Base-by-base conservation (phyloP, 129 eudicot species). In the Flaveria ramosissima region DNA sequence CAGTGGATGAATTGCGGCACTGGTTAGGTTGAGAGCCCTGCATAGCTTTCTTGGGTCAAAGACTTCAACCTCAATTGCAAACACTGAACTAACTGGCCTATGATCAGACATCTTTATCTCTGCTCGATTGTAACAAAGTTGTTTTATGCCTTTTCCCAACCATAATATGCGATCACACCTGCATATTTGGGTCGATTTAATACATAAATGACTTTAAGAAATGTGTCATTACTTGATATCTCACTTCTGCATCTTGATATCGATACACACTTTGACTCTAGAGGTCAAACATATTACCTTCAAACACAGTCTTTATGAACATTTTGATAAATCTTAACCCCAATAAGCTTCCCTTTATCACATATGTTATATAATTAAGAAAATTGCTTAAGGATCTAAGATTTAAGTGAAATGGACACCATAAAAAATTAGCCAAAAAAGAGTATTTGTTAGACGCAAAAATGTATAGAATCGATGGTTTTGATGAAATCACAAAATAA, bases 141-240 rank as follows among this genome's bases (percentile, higher is more conserved):
- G 99, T 70, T 84, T 91, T 57, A 95, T 88, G 60, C 97, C 92
- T 83, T 86, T 91, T 20, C 99, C 99, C 20, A 82, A 78, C 99
- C 99, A 95, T 50, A 95, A 77, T 80, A 95, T 88, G 26, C 99
- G 88, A 80, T 95, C 99, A 74, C 99, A 95, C 98, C 98, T 94
- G 96, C 74, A 66, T 51, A 55, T 47, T 27, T 45, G 17, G 70
- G 64, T 62, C 51, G 52, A 42, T 41, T 68, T 24, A 41, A 16
- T 41, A 26, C 62, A 50, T 12, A 17, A 46, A 9, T n/a, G 20
- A 17, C 21, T 70, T 59, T 78, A 46, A 42, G 70, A 36, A 36
- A 36, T 36, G 41, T 36, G 6, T 36, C 41, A 6, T 36, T 36
- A 36, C 41, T 36, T 36, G 7, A 36, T 6, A 4, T 36, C 41